Evolutionary conservation across 2,329 filamentous ascomycete species (phyloP).

Genomic region (Trichoderma harzianum): DNA sequence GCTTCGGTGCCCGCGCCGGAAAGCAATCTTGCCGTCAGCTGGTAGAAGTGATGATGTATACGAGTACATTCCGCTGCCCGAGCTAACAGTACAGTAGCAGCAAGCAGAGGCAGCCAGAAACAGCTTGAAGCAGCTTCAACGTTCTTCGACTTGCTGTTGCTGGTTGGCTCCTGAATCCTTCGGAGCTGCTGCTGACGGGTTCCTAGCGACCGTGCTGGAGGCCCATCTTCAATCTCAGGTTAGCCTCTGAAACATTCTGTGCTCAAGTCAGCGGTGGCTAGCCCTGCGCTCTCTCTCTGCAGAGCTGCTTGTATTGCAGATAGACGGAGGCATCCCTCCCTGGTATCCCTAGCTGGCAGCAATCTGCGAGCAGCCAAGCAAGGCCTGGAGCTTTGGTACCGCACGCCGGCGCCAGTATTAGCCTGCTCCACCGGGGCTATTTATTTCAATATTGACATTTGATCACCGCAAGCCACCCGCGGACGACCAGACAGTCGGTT

Average conservation of each 20-base stretch:
- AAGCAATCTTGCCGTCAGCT: neutral
- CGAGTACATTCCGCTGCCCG: neutral
- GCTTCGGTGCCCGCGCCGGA: neutral
- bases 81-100: neutral
- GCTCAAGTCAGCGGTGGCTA: slow-evolving; percentile 16
- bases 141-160: neutral
- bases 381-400: neutral
- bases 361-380: neutral
- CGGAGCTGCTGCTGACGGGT: slow-evolving; percentile 4
- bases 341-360: neutral
- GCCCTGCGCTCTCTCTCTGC: neutral
- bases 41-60: neutral
- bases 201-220: neutral
- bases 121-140: neutral
- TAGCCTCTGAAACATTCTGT: slow-evolving; percentile 16
- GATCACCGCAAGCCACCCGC: neutral
- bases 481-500: neutral
- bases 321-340: neutral
- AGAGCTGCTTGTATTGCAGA: neutral
- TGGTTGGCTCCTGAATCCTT: slow-evolving; percentile 14
- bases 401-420: neutral
- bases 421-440: neutral
- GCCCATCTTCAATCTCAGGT: neutral
- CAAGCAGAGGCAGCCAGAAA: neutral
- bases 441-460: neutral